Percentiles rank a stretch among this genome's conserved stretches.
phyloP scores from a whole-genome alignment of 2,329 filamentous ascomycete species.

The Ilyonectria mors-panacis region DNA sequence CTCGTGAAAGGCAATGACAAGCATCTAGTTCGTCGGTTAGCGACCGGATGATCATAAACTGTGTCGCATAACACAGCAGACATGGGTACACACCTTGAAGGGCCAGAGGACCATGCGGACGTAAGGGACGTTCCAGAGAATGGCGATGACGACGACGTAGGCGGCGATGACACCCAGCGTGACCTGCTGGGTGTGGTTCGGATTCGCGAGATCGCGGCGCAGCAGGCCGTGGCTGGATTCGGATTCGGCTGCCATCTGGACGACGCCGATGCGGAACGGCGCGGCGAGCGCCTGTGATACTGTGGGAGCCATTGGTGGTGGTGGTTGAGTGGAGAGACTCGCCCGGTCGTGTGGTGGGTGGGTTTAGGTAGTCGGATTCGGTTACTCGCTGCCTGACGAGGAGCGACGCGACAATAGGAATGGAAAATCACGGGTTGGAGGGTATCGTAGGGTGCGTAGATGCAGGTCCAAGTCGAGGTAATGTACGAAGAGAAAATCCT shows the following conservation, averaged over 20 bases:
- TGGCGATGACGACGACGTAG: constrained; percentile 81
- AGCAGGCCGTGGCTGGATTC: constrained; percentile 51
- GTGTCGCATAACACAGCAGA: constrained; percentile 4
- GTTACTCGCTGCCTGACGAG: not conserved
- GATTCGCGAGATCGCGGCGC: constrained; percentile 68
- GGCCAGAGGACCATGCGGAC: constrained; percentile 83
- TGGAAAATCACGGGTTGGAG: not conserved
- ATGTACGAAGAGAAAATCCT: constrained; percentile 28
- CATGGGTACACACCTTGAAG: constrained; percentile 74
- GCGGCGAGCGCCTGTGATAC: constrained; percentile 32
- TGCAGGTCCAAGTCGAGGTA: constrained; percentile 6
- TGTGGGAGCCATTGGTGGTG: constrained; percentile 39
- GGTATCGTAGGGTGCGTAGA: not conserved
- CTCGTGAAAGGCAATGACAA: constrained; percentile 88
- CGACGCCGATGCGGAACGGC: constrained; percentile 36
- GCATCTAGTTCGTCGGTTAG: constrained; percentile 69
- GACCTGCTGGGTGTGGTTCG: constrained; percentile 78
- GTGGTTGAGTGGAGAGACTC: not conserved
- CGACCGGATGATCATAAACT: constrained; percentile 6
- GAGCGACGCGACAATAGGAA: not conserved
- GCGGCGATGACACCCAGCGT: constrained; percentile 80
- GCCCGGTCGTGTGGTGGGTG: not conserved
- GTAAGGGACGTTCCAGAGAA: constrained; percentile 86
- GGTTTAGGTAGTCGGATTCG: not conserved
- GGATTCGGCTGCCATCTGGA: constrained; percentile 24